Base-by-base conservation (phyloP, 306 rosid genomes). In the Acacia melanoxylon region DNA sequence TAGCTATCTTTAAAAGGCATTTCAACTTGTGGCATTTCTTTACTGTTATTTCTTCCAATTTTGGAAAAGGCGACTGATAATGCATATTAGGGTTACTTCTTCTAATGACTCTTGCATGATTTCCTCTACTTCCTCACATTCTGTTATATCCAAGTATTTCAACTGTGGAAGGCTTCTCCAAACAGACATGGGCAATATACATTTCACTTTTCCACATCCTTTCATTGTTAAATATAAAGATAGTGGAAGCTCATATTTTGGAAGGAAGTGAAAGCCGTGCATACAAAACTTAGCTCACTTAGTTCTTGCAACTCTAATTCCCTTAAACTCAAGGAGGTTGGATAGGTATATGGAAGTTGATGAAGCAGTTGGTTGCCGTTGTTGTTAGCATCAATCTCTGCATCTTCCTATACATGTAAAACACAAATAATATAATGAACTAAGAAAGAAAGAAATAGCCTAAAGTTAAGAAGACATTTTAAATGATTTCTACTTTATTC, bases 311-410 rank as follows among this genome's bases (percentile, higher is more conserved):
- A 59, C 31, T 59, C 31, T 59, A 59, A 59, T 10, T 59, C 31
- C 1, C 0, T 3, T 24, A 59, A 59, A 10, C 0, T 0, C 14
- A 59, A 10, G 8, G 0, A 1, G 1, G 0, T 0, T 12, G 33
- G 66, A n/a, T 8, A 22, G 5, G 24, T 24, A 24, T 24, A 4
- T 59, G 66, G 31, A 11, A 4, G 33, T 10, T 59, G 66, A 59
- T 4, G 0, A 22, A 24, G 33, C 16, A 1, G 5, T 24, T 59
- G 66, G 33, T n/a, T 25, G 10, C 16, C 2, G 15, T 24, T 59
- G 41, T 1, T 37, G 17, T 65, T 14, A 11, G 4, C 69, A 7
- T 5, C 41, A 65, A 41, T 10, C 70, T 31, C 5, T 31, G 6
- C 7, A 37, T 3, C 52, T 48, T 4, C 8, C n/a, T 65, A 4